A percentile compares a stretch with the other conserved stretches of the same genome.
Evolutionary conservation across 352 stramenopile genomes (phyloP).

Genomic region (Sclerospora graminicola): DNA sequence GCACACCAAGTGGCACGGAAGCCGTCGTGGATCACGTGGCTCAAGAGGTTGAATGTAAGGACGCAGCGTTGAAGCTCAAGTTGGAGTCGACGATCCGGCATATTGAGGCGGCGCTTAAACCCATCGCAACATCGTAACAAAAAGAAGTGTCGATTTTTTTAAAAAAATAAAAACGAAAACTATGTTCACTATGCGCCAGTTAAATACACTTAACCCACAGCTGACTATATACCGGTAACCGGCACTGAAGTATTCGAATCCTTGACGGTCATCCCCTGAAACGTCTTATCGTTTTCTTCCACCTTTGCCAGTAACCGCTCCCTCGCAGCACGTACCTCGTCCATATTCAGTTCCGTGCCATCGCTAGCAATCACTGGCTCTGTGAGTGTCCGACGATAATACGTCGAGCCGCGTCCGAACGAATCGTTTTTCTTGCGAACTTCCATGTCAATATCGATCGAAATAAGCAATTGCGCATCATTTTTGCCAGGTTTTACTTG

Average conservation of each 20-base stretch:
- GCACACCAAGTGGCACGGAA: conserved; percentile 57
- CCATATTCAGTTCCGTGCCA: conserved; percentile 74
- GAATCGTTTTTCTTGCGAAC: conserved; percentile 74
- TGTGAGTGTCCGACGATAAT: conserved; percentile 62
- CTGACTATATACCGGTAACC: conserved; percentile 1
- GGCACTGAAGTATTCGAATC: too few relatives aligned
- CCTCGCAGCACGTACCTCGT: conserved; percentile 60
- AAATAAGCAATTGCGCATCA: conserved; percentile 43
- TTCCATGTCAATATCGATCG: conserved; percentile 47
- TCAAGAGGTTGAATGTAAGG: conserved; percentile 56
- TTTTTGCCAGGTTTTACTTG: conserved; percentile 70
- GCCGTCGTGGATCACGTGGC: conserved; percentile 56
- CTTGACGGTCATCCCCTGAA: conserved; percentile 6
- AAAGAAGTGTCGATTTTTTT: not conserved
- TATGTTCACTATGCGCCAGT: conserved; percentile 12
- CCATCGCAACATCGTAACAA: conserved; percentile 37
- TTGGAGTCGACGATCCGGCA: conserved; percentile 50
- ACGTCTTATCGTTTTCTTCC: conserved; percentile 18
- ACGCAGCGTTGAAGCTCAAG: conserved; percentile 61
- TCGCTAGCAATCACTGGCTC: conserved; percentile 75
- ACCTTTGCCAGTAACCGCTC: conserved; percentile 20
- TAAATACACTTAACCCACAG: not conserved
- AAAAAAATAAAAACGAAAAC: too few relatives aligned
- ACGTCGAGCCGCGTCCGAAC: conserved; percentile 69
- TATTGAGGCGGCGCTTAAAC: conserved; percentile 58